Base-by-base conservation (phyloP, 371 early-diverging fungal species). In the Apophysomyces variabilis region DNA sequence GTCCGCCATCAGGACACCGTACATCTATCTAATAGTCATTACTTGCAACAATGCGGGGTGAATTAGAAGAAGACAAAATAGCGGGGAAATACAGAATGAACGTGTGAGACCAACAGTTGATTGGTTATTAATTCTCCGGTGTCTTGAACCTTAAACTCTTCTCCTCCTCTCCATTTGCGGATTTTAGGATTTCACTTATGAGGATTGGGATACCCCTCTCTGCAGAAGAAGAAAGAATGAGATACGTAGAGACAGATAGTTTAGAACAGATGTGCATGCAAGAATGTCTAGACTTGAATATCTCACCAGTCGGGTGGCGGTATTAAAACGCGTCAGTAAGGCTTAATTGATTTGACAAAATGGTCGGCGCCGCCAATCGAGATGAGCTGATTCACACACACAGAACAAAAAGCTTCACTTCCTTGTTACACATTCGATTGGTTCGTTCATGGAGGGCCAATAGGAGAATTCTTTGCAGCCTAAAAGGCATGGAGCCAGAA, bases 91-190 rank as follows among this genome's bases (percentile, higher is more conserved):
- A n/a, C 54, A 50, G 16, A 50, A 5, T 50, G n/a, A 32, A 9
- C 41, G 41, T 50, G 54, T 50, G 54, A 50, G 54, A 50, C 54
- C 54, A 18, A 50, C 21, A 18, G 21, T 50, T 50, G 54, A 50
- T 50, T 50, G 54, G 54, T 26, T 21, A 26, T 50, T 21, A 50
- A 50, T 50, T 50, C 54, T 50, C 54, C 54, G 54, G 21, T 50
- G 54, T 50, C 54, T 50, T 50, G 54, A 50, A 50, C 54, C 21
- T 21, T 50, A 50, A 50, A 50, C 21, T 50, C 21, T 50, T 26
- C 4, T 21, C 35, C 9, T 21, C n/a, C 7, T 9, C 18, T 26
- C 3, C 32, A 26, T 26, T 26, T 26, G 32, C 32, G 32, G 32
- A 26, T 26, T 26, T 26, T 26, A 26, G 32, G 32, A 26, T 26